These are phyloP conservation scores for Zangia roseola DNA, from an alignment of 768 basidiomycete genomes.

Conservation along the genomic window DNA sequence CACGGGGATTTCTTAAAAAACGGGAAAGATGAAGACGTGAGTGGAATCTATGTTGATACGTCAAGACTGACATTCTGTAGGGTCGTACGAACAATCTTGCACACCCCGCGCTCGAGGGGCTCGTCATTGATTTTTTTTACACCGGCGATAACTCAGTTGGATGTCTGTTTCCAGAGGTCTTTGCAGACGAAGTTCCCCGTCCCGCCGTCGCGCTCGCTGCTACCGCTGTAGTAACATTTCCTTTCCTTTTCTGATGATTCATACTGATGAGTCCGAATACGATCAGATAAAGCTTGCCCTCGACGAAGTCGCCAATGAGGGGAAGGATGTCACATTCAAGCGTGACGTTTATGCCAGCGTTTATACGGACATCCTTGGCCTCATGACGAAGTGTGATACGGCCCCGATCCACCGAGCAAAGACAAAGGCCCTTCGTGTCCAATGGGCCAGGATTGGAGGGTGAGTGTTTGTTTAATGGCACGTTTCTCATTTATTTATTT, in stretches of 20 bases:
- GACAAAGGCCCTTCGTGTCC: background rate
- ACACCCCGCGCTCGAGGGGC: background rate
- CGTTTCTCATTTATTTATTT: background rate
- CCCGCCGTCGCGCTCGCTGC: background rate
- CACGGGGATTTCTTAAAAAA: background rate
- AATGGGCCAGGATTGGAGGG: background rate
- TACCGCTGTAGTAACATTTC: background rate
- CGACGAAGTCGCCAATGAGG: background rate
- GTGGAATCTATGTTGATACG: too few relatives aligned
- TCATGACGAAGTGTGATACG: conserved; percentile 4
- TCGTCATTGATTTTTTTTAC: conserved; percentile 5
- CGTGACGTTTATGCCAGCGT: background rate
- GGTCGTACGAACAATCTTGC: conserved; percentile 2
- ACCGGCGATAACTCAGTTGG: background rate
- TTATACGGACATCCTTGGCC: conserved; percentile 1
- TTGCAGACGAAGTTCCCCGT: background rate
- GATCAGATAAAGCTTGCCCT: conserved; percentile 2
- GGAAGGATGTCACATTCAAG: conserved; percentile 10
- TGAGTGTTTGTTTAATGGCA: background rate
- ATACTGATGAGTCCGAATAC: too few relatives aligned
- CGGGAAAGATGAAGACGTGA: background rate
- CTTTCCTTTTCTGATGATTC: background rate
- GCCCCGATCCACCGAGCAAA: too few relatives aligned
- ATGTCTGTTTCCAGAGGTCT: background rate
- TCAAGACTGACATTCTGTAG: background rate